Evolutionary conservation across 1,284 basidiomycete genomes (phyloP).

Genomic region (Irpex sp.): DNA sequence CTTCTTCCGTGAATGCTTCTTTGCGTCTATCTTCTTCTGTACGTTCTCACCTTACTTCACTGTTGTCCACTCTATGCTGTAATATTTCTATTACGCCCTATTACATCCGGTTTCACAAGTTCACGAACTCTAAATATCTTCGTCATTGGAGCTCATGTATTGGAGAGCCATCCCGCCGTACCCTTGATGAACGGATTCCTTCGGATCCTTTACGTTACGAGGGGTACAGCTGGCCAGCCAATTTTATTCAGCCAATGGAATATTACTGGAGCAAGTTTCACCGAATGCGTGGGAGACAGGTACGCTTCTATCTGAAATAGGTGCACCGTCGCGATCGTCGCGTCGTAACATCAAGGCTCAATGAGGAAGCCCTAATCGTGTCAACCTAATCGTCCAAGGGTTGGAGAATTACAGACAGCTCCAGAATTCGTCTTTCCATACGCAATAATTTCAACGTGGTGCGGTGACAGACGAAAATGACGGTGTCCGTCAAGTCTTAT

Average conservation of each 20-base stretch:
- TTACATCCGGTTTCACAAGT: neutral
- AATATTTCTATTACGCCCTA: neutral
- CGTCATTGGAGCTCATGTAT: neutral
- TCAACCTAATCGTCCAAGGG: neutral
- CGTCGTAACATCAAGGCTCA: neutral
- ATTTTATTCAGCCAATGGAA: neutral
- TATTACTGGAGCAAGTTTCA: neutral
- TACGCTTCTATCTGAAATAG: too few relatives aligned
- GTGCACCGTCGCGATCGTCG: neutral
- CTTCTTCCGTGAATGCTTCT: neutral
- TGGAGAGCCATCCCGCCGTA: neutral
- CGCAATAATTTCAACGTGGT: neutral
- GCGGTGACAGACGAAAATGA: neutral
- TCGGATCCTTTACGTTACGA: neutral
- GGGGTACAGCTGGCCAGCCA: neutral
- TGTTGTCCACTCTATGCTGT: neutral
- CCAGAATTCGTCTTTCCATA: neutral
- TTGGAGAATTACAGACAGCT: neutral
- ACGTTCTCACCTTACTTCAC: slow-evolving; percentile 4
- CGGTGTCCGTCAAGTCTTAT: neutral
- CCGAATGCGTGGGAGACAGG: neutral
- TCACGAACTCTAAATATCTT: neutral
- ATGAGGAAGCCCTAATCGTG: neutral
- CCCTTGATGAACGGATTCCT: neutral
- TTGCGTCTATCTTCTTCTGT: slow-evolving; percentile 1